Evolutionary conservation across 2,329 filamentous ascomycete genomes (phyloP), one percentile per base, ranked within the genome.

Genomic region (Penicillium aurantiogriseum): DNA sequence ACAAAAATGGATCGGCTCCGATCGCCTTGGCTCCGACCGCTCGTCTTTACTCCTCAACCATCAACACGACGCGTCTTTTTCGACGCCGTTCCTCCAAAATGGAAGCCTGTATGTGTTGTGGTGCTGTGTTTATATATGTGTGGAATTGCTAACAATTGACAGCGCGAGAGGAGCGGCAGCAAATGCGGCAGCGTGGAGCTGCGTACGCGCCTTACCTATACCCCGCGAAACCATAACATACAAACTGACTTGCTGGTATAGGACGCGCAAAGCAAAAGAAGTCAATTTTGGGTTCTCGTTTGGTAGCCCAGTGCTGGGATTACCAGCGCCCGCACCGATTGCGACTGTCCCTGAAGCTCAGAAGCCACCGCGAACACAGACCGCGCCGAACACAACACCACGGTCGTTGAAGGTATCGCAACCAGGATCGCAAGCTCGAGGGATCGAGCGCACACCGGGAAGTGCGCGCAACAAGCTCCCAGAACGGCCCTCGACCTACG

Each of bases 161-260:
- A 81, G 80, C 77, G 70, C 79, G 81, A 71, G 76, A 80, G 67
- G 81, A 83, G 74, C 80, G 80, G 67, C 77, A 77, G 67, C 79
- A 80, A 68, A 81, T 83, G 79, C 82, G 81, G 71, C 79, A 82
- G 71, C 81, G 82, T 67, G 82, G 82, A 70, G 81, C 82, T 69
- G 81, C 77, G 81, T 83, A 79, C 68, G 79, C 72, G 67, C 64
- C 59, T 53, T 57, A 17, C 43, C 50, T 59, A 54, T 63, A 66
- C 65, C 67, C 64, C 64, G 65, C 67, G 64, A 65, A 63, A 52
- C 35, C 49, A 65, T 58, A 65, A 65, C 65, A 76, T 60, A 61
- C 23, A 43, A 36, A 36, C 39, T 56, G 47, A 61, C 59, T 31
- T 23, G 27, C 31, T 21, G 50, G 50, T 52, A 51, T 63, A 83